Evolutionary conservation across 1,284 basidiomycete genomes (phyloP), one percentile per base, ranked within the genome.

Genomic region (Leccinum pachyderme): DNA sequence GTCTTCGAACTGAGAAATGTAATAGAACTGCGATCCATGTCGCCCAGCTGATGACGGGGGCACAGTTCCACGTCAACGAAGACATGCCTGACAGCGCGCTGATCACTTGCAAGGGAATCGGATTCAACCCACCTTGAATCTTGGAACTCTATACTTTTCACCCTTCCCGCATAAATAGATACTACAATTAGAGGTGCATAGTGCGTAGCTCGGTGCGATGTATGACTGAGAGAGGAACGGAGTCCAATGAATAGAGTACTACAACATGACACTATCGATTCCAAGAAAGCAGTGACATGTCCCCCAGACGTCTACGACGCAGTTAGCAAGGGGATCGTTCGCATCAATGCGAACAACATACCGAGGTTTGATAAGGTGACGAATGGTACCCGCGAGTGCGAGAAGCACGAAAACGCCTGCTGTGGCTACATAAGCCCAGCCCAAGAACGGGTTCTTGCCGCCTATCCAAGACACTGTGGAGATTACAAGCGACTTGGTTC

Each of bases 381-480:
- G 81, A 54, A 91, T 83, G n/a, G 94, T 93, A 28, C 97, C 94
- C 11, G 87, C 79, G 51, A 98, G 73, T 5, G 93, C 95, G 32
- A 99, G 82, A 11, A 93, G 75, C 29, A 98, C 86, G 68, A 97
- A 97, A 18, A 98, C 77, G 9, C 81, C 86, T 1, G 95, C 89
- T 0, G 94, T 86, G 18, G 87, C 95, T 52, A 99, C 89, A 69
- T 98, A 99, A 3, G 95, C 91, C 87, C 95, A 95, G 7, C 97
- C 97, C 25, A 99, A 80, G 86, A 99, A 98, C 1, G 94, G 87
- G 66, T 96, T 96, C 75, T 96, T 95, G 28, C 97, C 97, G 22
- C 97, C 97, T 65, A 98, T 93, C 94, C 96, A 99, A 1, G 95
- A 93, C 4, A 96, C 93, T 1, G 96, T 99, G 48, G 93, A 95